A percentile compares a stretch with the other conserved stretches of the same genome.
phyloP scores from a whole-genome alignment of 2,329 filamentous ascomycete genomes.

The Camptophora hylomeconis region DNA sequence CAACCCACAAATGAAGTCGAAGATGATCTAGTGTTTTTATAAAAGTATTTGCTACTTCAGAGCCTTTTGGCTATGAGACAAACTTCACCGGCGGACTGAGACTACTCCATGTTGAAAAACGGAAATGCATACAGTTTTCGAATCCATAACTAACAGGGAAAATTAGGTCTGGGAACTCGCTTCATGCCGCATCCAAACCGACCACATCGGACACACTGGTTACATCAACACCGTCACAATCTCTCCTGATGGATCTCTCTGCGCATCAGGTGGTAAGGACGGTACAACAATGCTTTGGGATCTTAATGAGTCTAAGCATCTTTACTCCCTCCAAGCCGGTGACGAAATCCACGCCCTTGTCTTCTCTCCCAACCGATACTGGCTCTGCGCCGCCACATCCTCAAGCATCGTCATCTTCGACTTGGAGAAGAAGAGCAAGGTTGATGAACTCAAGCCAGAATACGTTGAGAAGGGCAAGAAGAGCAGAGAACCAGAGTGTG shows the following conservation, averaged over 20 bases:
- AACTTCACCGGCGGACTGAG: conserved; percentile 84
- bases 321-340: conserved; percentile 98
- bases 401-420: conserved; percentile 99
- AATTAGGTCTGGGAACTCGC: conserved; percentile 95
- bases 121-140: conserved; percentile 5
- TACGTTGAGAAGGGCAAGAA: conserved; percentile 95
- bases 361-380: conserved; percentile 99
- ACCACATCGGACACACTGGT: conserved; percentile 98
- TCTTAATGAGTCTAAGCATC: conserved; percentile 99
- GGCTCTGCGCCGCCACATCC: conserved; percentile 96
- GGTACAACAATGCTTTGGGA: conserved; percentile 99
- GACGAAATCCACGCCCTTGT: conserved; percentile 99
- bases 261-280: conserved; percentile 98
- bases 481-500: conserved; percentile 96
- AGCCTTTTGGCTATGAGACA: conserved; percentile 94
- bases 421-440: conserved; percentile 99
- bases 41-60: conserved; percentile 99
- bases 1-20: conserved; percentile 29
- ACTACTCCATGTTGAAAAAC: conserved; percentile 16
- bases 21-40: conserved; percentile 77
- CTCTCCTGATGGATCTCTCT: conserved; percentile 97
- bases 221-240: conserved; percentile 99
- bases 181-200: conserved; percentile 98
- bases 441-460: conserved; percentile 85
- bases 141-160: conserved; percentile 6